Conservation (phyloP, 768 basidiomycete species). For the Rhodotorula babjevae region DNA sequence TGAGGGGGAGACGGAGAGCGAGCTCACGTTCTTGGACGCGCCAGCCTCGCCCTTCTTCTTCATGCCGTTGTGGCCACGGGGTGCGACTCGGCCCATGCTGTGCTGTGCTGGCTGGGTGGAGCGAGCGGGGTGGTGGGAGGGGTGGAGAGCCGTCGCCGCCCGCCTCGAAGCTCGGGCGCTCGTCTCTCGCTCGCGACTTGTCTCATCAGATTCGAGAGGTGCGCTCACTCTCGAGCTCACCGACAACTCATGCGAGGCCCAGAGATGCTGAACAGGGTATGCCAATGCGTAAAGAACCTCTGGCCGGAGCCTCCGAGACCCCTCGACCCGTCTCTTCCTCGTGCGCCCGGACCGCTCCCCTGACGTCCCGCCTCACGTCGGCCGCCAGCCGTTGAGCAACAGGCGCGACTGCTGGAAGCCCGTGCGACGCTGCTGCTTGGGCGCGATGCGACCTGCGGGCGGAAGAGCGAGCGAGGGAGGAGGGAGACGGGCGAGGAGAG, state of each 20-base stretch:
- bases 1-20: not conserved
- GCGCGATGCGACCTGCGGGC: conserved; percentile 64
- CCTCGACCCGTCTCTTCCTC: too few species aligned
- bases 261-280: too few species aligned
- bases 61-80: conserved; percentile 32
- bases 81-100: conserved; percentile 27
- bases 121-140: not conserved
- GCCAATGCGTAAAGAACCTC: too few species aligned
- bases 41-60: conserved; percentile 75
- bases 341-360: not conserved
- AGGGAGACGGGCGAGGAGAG: not conserved
- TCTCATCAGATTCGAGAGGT: too few species aligned
- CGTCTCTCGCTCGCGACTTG: too few species aligned
- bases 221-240: too few species aligned
- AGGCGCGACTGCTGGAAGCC: conserved; percentile 54
- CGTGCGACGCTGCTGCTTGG: conserved; percentile 78
- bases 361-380: conserved; percentile 4
- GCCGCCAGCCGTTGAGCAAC: conserved; percentile 37
- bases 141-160: not conserved
- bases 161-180: too few species aligned
- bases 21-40: conserved; percentile 66
- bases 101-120: not conserved
- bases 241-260: too few species aligned
- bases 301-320: too few species aligned
- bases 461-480: not conserved